Evolutionary conservation across 2,329 filamentous ascomycete genomes (phyloP), one percentile per base, ranked within the genome.

Genomic region (Aphanoascus verrucosus): DNA sequence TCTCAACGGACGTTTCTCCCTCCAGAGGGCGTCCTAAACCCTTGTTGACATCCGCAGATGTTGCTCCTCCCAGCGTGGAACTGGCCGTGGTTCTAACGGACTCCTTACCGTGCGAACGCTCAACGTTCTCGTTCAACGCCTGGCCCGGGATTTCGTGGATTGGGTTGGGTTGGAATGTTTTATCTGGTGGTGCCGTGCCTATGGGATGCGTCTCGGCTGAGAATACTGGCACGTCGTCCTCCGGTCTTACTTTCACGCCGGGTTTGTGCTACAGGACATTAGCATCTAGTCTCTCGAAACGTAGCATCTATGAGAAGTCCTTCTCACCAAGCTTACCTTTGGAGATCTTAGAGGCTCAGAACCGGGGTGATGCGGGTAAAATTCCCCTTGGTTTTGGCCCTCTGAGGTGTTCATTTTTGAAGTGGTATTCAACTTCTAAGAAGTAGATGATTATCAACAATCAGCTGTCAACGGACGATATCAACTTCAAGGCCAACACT

Each of bases 191-290:
- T 0, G 85, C 84, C 2, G 79, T 78, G 55, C 85, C 85, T 0
- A 83, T 69, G 0, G 82, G 75, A 35, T 81, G 69, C 1, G 75
- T 76, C 65, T 88, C 59, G 20, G 79, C 77, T 61, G 77, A 72
- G 72, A 85, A 88, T 62, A 85, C 83, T 17, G 80, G 80, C 11
- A 68, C 81, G 59, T 81, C 79, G 57, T 74, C 71, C 11, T 61
- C 58, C n/a, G 67, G 67, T 61, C 78, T 78, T 54, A 80, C 75
- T 56, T 79, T 75, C 60, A 76, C 72, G 50, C 84, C 84, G 2
- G 78, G 76, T 63, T 81, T 74, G 67, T 88, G 84, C 82, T 86
- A 59, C 5, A 14, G 20, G 44, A 12, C 23, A 23, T 28, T 23
- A n/a, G 14, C 35, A 19, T 49, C 46, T 20, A 9, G 14, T 14